phyloP scores from a whole-genome alignment of 805 yeast genomes.

The Candida sonorensis region DNA sequence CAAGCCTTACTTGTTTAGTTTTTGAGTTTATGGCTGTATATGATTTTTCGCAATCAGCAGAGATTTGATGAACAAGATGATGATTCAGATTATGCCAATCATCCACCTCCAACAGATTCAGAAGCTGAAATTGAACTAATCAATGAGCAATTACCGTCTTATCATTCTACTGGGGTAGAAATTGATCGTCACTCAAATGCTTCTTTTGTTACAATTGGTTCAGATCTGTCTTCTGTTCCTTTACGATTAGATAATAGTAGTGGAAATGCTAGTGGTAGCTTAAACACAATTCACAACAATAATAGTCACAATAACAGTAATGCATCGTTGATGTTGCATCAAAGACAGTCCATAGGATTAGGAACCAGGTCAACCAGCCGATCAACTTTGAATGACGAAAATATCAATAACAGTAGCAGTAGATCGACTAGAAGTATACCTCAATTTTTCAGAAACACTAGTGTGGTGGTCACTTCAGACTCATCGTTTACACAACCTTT shows the following conservation, averaged over 20 bases:
- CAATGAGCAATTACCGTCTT: constrained; percentile 8
- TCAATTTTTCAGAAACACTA: too few relatives aligned
- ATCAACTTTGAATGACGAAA: too few relatives aligned
- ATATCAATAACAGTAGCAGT: too few relatives aligned
- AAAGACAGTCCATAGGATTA: too few relatives aligned
- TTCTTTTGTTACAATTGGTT: not conserved
- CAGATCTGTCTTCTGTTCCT: not conserved
- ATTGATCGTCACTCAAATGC: too few relatives aligned
- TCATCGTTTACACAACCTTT: too few relatives aligned
- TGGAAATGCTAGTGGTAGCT: not conserved
- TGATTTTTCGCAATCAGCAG: not conserved
- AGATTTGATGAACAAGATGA: constrained; percentile 5
- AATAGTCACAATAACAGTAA: not conserved
- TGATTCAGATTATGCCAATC: constrained; percentile 31
- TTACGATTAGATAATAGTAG: not conserved
- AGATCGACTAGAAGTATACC: too few relatives aligned
- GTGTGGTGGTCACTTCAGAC: too few relatives aligned
- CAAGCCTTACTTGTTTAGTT: too few relatives aligned
- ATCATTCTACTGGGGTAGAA: constrained; percentile 2
- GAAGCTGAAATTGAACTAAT: constrained; percentile 17
- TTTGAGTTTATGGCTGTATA: not conserved
- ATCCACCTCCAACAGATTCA: constrained; percentile 33
- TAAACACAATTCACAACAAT: not conserved
- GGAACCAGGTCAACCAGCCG: too few relatives aligned
- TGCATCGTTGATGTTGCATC: not conserved